Base-by-base conservation (phyloP, 2,329 filamentous ascomycete species). In the Ophiostoma sp. region DNA sequence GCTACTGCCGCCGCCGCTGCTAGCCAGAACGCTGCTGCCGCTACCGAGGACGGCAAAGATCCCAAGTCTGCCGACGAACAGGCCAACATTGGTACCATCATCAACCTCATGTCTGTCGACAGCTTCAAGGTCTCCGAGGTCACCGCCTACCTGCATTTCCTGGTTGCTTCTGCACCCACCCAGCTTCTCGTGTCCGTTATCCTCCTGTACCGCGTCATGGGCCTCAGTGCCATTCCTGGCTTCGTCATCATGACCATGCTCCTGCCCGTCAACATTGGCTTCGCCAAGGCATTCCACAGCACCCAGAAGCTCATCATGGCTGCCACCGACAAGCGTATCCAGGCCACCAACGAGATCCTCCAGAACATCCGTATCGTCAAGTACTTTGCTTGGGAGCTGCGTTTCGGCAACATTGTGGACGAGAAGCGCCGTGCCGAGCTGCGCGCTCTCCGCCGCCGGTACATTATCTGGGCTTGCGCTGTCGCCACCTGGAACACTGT, bases 331-430 rank as follows among this genome's bases (percentile, higher is more conserved):
- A 95, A 95, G 77, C 89, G 95, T 69, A 98, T 99, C 73, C 92
- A 97, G 77, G 90, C 93, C 4, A 99, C 95, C 5, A 99, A 99
- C 78, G 95, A 99, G 79, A 91, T 98, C 8, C 83, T 99, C 36
- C 94, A 96, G 77, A 99, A 98, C 76, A 98, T 99, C 74, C 89
- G 95, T 68, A 97, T 99, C 78, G 98, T 99, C 86, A 99, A 99
- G 78, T 99, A 95, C 79, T 99, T 99, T 78, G 94, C 95, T 0
- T 99, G 95, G 95, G 95, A 99, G 79, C 89, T 93, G 75, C 90
- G 94, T 2, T 99, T 97, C 78, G 87, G 91, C 71, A 86, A 87
- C 31, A 88, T 92, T 69, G 93, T 99, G 44, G 91, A 96, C 72
- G 94, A 97, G 78, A 97, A 97, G 81, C 89, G 95, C 73, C 84